Evolutionary conservation across 1,139 yeast genomes (phyloP).

Genomic region (Neolecta irregularis): DNA sequence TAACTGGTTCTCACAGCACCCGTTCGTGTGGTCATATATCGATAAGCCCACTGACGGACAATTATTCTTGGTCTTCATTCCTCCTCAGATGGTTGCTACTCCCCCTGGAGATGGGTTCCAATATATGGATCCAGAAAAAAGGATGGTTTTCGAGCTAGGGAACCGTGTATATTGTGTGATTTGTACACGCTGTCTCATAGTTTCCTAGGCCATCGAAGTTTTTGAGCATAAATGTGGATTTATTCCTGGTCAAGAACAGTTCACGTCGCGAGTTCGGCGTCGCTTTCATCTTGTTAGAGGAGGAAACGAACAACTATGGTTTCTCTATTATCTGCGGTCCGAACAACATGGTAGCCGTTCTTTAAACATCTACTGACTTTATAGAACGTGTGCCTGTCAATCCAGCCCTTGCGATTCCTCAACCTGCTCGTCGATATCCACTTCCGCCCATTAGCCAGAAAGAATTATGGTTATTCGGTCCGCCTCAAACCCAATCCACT

Average conservation of each 20-base stretch:
- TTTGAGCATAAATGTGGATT: conserved; percentile 14
- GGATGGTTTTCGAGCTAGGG: conserved; percentile 9
- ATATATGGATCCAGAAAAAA: conserved; percentile 13
- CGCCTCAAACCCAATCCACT: too few relatives aligned
- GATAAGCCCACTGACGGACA: conserved; percentile 14
- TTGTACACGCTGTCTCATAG: not conserved
- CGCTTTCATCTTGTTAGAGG: conserved; percentile 8
- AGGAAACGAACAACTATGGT: conserved; percentile 10
- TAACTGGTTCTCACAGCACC: not conserved
- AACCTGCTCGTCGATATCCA: conserved; percentile 12
- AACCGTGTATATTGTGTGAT: conserved; percentile 5
- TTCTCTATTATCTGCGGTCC: conserved; percentile 7
- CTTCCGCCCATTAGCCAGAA: conserved; percentile 9
- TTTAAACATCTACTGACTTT: conserved; percentile 6
- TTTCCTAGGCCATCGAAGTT: conserved; percentile 8
- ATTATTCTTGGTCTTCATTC: conserved; percentile 11
- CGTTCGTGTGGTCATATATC: conserved; percentile 14
- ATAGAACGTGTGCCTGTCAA: conserved; percentile 11
- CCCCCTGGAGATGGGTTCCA: conserved; percentile 14
- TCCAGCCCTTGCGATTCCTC: conserved; percentile 10
- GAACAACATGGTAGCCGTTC: conserved; percentile 7
- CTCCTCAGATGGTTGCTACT: conserved; percentile 6
- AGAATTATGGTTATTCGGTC: too few relatives aligned
- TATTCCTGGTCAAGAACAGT: conserved; percentile 11
- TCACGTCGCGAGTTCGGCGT: conserved; percentile 11